These are phyloP conservation scores for Auricularia sp. DNA, from an alignment of 768 basidiomycete genomes.

Conservation along the genomic window DNA sequence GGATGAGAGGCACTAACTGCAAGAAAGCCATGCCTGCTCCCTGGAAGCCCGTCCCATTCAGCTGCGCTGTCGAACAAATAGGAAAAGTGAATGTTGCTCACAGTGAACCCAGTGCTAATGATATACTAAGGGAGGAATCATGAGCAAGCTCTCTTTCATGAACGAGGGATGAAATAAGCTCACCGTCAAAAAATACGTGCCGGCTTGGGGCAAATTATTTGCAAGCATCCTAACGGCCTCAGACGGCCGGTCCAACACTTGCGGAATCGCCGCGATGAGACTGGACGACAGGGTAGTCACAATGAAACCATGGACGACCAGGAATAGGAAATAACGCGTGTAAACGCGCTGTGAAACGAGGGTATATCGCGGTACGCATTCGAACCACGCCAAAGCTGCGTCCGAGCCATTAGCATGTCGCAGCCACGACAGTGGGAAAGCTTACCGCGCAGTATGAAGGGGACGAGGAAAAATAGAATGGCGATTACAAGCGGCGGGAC, in stretches of 20 bases:
- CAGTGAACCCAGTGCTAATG: background rate
- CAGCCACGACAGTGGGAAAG: background rate
- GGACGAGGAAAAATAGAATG: slow-evolving; percentile 51
- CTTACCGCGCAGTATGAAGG: slow-evolving; percentile 47
- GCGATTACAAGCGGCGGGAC: slow-evolving; percentile 57
- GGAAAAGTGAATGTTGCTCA: background rate
- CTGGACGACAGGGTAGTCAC: slow-evolving; percentile 58
- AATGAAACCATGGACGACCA: slow-evolving; percentile 64
- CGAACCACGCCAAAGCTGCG: slow-evolving; percentile 50
- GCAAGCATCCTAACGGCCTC: slow-evolving; percentile 36
- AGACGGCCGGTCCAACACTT: slow-evolving; percentile 38
- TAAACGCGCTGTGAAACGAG: slow-evolving; percentile 64
- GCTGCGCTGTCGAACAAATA: background rate
- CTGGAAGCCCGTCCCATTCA: slow-evolving; percentile 18
- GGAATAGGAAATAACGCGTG: slow-evolving; percentile 60
- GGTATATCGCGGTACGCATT: slow-evolving; percentile 60
- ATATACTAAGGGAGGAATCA: background rate
- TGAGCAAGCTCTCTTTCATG: background rate
- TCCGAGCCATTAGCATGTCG: background rate
- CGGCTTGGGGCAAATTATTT: slow-evolving; percentile 42
- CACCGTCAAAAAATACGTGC: slow-evolving; percentile 56
- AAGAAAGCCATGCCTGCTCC: slow-evolving; percentile 44
- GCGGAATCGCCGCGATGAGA: slow-evolving; percentile 29
- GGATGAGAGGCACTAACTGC: slow-evolving; percentile 41
- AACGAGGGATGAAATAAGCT: background rate